Evolutionary conservation across 805 yeast species (phyloP), one percentile per base, ranked within the genome.

Genomic region (Pichia paraexigua): DNA sequence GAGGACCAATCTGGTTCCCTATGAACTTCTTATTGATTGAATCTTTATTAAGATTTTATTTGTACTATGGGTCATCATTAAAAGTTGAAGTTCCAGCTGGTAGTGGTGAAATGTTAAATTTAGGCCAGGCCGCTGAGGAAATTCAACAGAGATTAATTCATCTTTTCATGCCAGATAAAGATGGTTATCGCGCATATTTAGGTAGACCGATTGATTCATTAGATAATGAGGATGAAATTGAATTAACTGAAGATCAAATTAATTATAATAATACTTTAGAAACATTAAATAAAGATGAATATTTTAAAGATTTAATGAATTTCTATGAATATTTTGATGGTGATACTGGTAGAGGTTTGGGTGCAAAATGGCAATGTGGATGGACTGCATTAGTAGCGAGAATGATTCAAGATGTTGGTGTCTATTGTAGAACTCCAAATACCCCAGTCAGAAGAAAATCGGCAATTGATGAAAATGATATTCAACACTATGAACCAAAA

Each of bases 1-100:
- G 97, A 67, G 97, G 97, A 2, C 97, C 97, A 17, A 89, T 90
- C 59, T 90, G 97, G 97, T 89, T 90, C 75, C 96, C 97, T 21
- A 87, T 87, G 13, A 90, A 85, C 62, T 90, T 90, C 67, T 71
- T 90, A 55, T 71, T 90, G 41, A 87, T 90, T 52, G 97, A 90
- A 71, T 81, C 96, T 0, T 72, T 90, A 59, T 94, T 90, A 68
- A 76, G 96, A 60, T 88, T 88, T 67, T 88, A 83, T 66, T 72
- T 90, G 62, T 90, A 89, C 72, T 90, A 89, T 65, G 97, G 97
- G 13, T 82, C 91, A 27, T 83, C 77, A 48, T 78, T 90, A 63
- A 86, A 85, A 67, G 85, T 91, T 47, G 94, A 88, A 68, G 87
- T 91, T 67, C 97, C 97, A 21, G 83, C 79, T 51, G 91, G 91